A percentile compares a stretch with the other conserved stretches of the same genome.
Evolutionary conservation across 2,329 filamentous ascomycete genomes (phyloP).

Genomic region (Paracamarosporium sp.): DNA sequence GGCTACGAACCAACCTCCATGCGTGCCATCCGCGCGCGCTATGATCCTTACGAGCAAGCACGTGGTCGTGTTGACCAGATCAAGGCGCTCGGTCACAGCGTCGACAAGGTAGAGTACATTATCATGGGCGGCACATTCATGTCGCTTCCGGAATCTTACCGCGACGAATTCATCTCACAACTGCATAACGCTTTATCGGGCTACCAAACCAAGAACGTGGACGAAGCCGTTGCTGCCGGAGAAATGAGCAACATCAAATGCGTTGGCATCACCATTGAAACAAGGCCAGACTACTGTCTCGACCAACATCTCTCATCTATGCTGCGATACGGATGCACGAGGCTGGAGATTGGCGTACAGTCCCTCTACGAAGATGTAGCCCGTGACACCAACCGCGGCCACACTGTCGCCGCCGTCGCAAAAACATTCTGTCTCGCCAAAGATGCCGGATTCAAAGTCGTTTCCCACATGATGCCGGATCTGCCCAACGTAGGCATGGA

Average conservation of each 20-base stretch:
- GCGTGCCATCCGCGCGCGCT: constrained; percentile 94
- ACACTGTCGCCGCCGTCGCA: constrained; percentile 92
- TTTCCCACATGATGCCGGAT: constrained; percentile 99
- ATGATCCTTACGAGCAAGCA: constrained; percentile 97
- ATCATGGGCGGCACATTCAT: constrained; percentile 99
- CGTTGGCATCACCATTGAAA: constrained; percentile 98
- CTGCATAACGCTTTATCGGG: constrained; percentile 96
- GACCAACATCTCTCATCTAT: constrained; percentile 95
- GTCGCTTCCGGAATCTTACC: constrained; percentile 88
- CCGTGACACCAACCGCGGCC: constrained; percentile 95
- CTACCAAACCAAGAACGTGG: constrained; percentile 91
- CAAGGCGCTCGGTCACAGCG: constrained; percentile 91
- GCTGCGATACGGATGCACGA: constrained; percentile 96
- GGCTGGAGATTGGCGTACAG: constrained; percentile 93
- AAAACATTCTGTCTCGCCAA: constrained; percentile 98
- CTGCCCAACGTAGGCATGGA: constrained; percentile 98
- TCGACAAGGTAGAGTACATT: constrained; percentile 99
- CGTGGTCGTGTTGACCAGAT: constrained; percentile 96
- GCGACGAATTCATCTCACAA: constrained; percentile 92
- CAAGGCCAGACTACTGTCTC: constrained; percentile 93
- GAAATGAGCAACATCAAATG: constrained; percentile 98
- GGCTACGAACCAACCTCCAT: constrained; percentile 98
- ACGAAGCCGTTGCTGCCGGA: constrained; percentile 91
- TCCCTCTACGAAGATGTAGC: constrained; percentile 98
- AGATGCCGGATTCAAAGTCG: constrained; percentile 98